Evolutionary conservation across 169 alveolate genomes (phyloP), one percentile per base, ranked within the genome.

Genomic region (Plasmodium billcollinsi): DNA sequence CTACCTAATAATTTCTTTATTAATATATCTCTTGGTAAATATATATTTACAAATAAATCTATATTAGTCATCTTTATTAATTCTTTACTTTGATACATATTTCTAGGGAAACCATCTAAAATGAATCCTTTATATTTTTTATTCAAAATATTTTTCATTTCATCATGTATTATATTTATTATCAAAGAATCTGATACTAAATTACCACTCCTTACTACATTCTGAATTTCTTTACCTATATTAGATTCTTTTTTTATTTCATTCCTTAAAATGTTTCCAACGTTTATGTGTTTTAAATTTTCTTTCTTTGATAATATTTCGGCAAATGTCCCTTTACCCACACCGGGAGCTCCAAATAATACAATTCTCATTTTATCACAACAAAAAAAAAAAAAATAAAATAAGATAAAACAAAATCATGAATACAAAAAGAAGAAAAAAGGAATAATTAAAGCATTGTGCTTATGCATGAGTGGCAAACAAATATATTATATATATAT

Each of bases 271-370:
- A 78, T 78, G 3, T 66, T 78, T 14, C 89, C 89, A 21, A 78
- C 67, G 14, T 78, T 78, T 65, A 78, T 78, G 47, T 78, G 89
- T 59, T 78, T 78, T 21, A 78, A 43, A 12, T 66, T 63, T 78
- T 78, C 89, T 52, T 66, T 78, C 45, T 78, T 67, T 69, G 89
- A 54, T 47, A 78, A 45, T 21, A 78, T 78, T 52, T 78, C 89
- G 4, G 89, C 89, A 52, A 78, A 78, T 26, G 89, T 78, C 3
- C 89, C 89, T 59, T 78, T 78, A 33, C 89, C 89, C 9, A 78
- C 89, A 12, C 89, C 89, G 2, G 89, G 89, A 0, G 89, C 89
- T 7, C 89, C 89, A 26, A 78, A 78, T 29, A 78, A 59, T 3
- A 78, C 89, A 45, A 78, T 78, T 50, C 43, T 65, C 56, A 78